Base-by-base conservation (phyloP, 768 basidiomycete genomes). In the Leccinellum luteum region DNA sequence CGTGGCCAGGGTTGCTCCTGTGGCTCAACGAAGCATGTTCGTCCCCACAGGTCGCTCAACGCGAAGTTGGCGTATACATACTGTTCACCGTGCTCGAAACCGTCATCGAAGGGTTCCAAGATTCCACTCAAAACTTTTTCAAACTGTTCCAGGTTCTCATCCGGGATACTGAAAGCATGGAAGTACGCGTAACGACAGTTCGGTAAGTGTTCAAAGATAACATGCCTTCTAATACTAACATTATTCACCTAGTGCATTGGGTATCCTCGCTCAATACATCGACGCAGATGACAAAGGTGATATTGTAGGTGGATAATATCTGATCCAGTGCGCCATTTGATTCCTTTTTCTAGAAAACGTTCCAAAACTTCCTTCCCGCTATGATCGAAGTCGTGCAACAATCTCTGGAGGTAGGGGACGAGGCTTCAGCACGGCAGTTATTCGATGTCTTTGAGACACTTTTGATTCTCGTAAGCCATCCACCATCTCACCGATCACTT, bases 381-480 rank as follows among this genome's bases (percentile, higher is more conserved):
- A 95, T 98, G 83, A 90, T 98, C 52, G 81, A 83, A 57, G 94
- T 98, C 51, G 86, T 98, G 38, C 88, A 88, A 4, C 88, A 93
- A 72, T 81, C 86, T 38, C 84, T 98, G 7, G 89, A 90, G 63
- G 72, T 82, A 34, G 84, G 81, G 34, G 89, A 98, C 67, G 92
- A 94, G 68, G 79, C 80, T 34, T 85, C 85, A 54, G 91, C 92
- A 48, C 86, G 94, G 62, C 86, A 95, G 67, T 79, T 94, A 25
- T 97, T 98, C 67, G 97, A 99, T 69, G 92, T 98, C 28, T 81
- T 98, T 60, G 97, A 98, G 79, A 95, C 93, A 0, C 85, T 98
- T 48, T 81, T 96, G 48, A 96, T 98, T 68, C 85, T 98, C 57
- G 92, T 91, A 62, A 57, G 86, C 73, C 32, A 14, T 45, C 54